Evolutionary conservation across 345 rosid species (phyloP), one percentile per base, ranked within the genome.

Genomic region (Cardamine occulta): DNA sequence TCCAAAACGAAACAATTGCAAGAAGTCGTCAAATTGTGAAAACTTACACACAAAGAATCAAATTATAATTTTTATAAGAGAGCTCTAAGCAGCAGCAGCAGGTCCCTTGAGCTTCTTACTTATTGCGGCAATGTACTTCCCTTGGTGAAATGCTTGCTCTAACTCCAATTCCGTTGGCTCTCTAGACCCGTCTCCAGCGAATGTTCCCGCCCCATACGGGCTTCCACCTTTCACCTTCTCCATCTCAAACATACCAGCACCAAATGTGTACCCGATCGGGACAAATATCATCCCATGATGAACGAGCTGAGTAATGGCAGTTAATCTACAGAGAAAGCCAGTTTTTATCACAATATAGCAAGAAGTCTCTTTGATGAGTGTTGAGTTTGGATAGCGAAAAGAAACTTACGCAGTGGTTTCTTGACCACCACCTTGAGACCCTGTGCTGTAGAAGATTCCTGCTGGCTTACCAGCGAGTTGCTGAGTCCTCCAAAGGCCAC

Each of bases 221-320:
- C 90, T 93, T 48, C 98, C 98, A 15, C 98, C 97, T 81, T 89
- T 93, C 78, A 93, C 88, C 7, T 80, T 52, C 80, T 90, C 93
- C 98, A 93, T 89, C 89, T 90, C 98, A 18, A 90, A 89, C 98
- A 93, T 93, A 52, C 98, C 95, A 4, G 97, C 97, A 24, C 97
- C 97, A 55, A 93, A 90, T 29, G 97, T 93, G 88, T 90, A 89
- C 47, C 97, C 97, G 7, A 91, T 85, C 1, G 98, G 97, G 17
- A 93, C 91, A 74, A 87, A 93, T 35, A 93, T 73, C 95, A 93
- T 93, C 14, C 97, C 96, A 12, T 93, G 97, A 85, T 93, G 98
- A 51, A 87, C 98, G 61, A 93, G 89, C 74, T 93, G 98, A 24
- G 97, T 93, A 48, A 93, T 86, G 10, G 98, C 96, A 3, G 98